Evolutionary conservation across 768 basidiomycete species (phyloP).

Genomic region (Lactarius sp.): DNA sequence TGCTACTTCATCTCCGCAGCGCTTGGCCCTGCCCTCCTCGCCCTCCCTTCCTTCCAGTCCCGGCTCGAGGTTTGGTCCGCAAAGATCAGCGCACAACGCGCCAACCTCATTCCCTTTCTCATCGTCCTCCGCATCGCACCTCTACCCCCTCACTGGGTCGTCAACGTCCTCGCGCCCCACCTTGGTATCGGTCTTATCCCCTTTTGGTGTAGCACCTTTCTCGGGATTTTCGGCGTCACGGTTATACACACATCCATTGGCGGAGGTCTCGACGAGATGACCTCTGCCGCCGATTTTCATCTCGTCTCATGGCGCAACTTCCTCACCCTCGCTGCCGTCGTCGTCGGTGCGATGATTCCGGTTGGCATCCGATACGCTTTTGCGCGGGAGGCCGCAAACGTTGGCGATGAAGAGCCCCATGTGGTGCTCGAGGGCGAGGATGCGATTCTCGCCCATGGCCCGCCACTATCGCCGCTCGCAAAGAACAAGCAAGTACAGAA

Average conservation of each 20-base stretch:
- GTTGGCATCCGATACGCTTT: constrained; percentile 86
- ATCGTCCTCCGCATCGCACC: constrained; percentile 94
- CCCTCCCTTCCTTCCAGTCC: constrained; percentile 79
- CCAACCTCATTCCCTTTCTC: constrained; percentile 86
- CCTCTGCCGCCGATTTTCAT: constrained; percentile 87
- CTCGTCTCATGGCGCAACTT: constrained; percentile 91
- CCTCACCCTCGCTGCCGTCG: constrained; percentile 76
- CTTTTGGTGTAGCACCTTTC: constrained; percentile 87
- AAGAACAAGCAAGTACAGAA: constrained; percentile 36
- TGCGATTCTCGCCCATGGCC: constrained; percentile 52
- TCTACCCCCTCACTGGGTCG: constrained; percentile 94
- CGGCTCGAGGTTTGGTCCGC: constrained; percentile 76
- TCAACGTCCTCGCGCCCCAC: constrained; percentile 90
- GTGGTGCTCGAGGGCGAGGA: constrained; percentile 36
- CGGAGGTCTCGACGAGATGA: constrained; percentile 92
- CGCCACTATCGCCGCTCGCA: constrained; percentile 37
- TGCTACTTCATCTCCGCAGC: constrained; percentile 92
- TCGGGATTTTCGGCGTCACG: constrained; percentile 85
- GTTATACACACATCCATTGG: constrained; percentile 97
- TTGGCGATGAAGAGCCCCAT: constrained; percentile 35
- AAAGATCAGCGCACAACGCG: constrained; percentile 72
- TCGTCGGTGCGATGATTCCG: constrained; percentile 89
- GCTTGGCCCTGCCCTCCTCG: constrained; percentile 86
- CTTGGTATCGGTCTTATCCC: constrained; percentile 79
- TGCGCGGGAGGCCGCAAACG: constrained; percentile 50